Base-by-base conservation (phyloP, 495 filamentous ascomycete genomes). In the Tuber borchii region DNA sequence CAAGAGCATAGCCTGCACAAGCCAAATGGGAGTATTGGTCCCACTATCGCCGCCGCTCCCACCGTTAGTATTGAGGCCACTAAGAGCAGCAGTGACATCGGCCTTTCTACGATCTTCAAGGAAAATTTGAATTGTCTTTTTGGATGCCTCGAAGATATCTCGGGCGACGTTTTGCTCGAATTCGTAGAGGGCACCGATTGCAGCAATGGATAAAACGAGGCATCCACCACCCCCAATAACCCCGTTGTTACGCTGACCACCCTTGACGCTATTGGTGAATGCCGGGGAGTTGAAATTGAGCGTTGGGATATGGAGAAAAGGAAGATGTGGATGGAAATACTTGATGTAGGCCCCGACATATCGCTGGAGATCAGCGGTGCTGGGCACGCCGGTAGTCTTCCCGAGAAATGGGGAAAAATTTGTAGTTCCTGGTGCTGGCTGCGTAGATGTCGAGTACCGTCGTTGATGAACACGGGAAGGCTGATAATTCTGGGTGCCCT, bases 1-100 rank as follows among this genome's bases (percentile, higher is more conserved):
- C 61, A 99, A 87, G 43, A 99, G 87, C 95, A 99, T 97, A 1
- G 95, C 94, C 82, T 99, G 95, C n/a, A 99, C 93, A 42, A 99
- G 87, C 95, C 95, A 97, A 71, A 97, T 87, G 2, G 95, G 95
- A 19, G 93, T 97, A 51, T 90, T 89, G 56, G 68, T 73, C 71
- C 72, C 61, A 31, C 72, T 76, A 45, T 81, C 81, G 51, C 73
- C 72, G 42, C 75, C 76, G 26, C 61, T 73, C 37, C 75, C 76
- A 73, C 40, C 75, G 20, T 65, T 20, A 37, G 72, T 31, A 78
- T 95, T 91, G 68, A 90, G 86, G 2, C 90, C 87, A 78, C 88
- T 88, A 75, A 95, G 92, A 74, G 88, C 87, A 46, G 87, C 85
- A 71, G 87, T 85, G 85, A 96, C 90, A 83, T 96, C 94, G 43